These are phyloP conservation scores for Eimeria sp. DNA, from an alignment of 169 alveolate genomes.

Conservation along the genomic window DNA sequence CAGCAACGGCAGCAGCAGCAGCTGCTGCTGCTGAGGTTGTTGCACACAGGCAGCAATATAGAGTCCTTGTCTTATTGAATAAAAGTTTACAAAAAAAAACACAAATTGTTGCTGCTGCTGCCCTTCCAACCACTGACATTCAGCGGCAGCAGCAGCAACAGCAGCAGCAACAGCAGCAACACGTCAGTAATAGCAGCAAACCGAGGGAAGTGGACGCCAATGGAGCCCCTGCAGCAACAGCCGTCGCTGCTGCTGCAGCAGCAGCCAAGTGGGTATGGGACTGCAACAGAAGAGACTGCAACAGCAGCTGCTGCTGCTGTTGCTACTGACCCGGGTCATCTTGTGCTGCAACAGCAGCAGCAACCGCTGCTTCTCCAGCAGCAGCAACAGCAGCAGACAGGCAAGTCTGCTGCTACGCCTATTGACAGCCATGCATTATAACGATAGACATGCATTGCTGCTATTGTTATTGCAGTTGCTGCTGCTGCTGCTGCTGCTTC, in stretches of 20 bases:
- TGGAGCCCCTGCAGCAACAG: constrained; percentile 47
- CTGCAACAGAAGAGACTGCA: too few relatives aligned
- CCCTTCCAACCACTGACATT: neutral
- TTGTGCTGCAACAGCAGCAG: constrained; percentile 34
- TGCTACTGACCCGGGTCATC: neutral
- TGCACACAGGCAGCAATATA: too few relatives aligned
- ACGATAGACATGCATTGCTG: neutral
- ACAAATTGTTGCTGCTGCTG: constrained; percentile 14
- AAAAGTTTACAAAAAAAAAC: neutral
- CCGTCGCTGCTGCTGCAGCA: neutral
- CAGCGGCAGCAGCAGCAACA: neutral
- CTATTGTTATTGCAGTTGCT: neutral
- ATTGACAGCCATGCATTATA: neutral
- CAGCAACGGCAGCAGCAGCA: too few relatives aligned
- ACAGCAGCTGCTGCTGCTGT: neutral
- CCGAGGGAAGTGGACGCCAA: neutral
- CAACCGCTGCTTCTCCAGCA: constrained; percentile 19
- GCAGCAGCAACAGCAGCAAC: too few relatives aligned
- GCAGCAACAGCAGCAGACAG: constrained; percentile 28
- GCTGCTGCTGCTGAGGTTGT: too few relatives aligned
- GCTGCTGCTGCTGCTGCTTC: neutral
- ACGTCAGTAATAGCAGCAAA: neutral
- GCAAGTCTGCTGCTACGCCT: neutral
- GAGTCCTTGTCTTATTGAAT: too few relatives aligned
- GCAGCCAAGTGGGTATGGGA: too few relatives aligned